Conservation (phyloP, 2,329 filamentous ascomycete genomes). For the Botryosphaeria dothidea region DNA sequence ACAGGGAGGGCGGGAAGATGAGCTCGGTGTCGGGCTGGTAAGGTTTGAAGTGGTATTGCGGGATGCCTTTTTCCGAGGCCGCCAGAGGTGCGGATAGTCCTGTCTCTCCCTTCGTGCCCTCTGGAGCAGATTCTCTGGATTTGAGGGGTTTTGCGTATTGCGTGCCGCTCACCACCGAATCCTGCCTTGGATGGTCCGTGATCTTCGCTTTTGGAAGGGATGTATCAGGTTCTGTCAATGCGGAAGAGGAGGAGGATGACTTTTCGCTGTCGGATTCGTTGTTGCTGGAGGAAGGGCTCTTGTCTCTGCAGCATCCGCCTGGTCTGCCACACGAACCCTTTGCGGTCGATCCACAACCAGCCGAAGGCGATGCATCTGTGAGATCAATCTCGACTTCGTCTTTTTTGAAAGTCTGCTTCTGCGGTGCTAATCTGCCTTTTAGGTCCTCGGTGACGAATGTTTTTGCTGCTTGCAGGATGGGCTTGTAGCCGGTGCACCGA, state of each 20-base stretch:
- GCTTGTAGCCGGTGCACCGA: slow-evolving; percentile 88
- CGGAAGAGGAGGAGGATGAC: slow-evolving; percentile 26
- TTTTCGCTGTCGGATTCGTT: slow-evolving; percentile 30
- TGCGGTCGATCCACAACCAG: slow-evolving; percentile 28
- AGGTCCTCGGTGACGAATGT: slow-evolving; percentile 67
- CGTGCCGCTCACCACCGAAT: slow-evolving; percentile 31
- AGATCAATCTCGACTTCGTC: slow-evolving; percentile 27
- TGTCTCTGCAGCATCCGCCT: slow-evolving; percentile 40
- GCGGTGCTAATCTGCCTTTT: slow-evolving; percentile 38
- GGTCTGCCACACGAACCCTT: slow-evolving; percentile 37
- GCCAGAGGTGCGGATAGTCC: slow-evolving; percentile 41
- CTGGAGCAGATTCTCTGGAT: slow-evolving; percentile 30
- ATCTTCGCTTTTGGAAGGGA: slow-evolving; percentile 29
- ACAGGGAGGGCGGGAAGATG: slow-evolving; percentile 84
- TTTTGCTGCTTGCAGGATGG: slow-evolving; percentile 89
- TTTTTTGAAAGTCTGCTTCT: neutral
- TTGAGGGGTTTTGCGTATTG: slow-evolving; percentile 37
- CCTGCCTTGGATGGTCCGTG: slow-evolving; percentile 26
- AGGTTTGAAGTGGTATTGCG: slow-evolving; percentile 77
- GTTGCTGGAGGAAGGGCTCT: slow-evolving; percentile 26
- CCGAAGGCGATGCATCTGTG: slow-evolving; percentile 27
- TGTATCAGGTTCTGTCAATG: slow-evolving; percentile 8
- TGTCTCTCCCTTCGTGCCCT: slow-evolving; percentile 55
- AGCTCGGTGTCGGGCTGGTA: slow-evolving; percentile 89
- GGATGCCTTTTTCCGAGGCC: slow-evolving; percentile 52